phyloP scores from a whole-genome alignment of 179 eudicot species.

The Spergularia azorica region DNA sequence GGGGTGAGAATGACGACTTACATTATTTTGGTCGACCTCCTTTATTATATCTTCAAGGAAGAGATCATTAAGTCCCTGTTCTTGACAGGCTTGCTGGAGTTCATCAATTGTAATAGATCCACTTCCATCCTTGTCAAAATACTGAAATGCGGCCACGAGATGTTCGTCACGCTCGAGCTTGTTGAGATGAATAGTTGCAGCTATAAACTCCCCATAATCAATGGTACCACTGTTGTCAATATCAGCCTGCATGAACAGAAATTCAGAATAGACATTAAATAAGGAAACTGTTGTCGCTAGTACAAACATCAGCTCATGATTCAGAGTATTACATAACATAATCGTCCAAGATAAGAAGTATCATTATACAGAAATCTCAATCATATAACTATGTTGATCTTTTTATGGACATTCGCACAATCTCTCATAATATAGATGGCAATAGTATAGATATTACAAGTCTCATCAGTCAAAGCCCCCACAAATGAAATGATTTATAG shows the following conservation, averaged over 20 bases:
- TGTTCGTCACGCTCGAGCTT: slow-evolving; percentile 58
- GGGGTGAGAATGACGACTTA: slow-evolving; percentile 32
- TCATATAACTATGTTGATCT: no score
- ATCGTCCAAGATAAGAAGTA: not conserved
- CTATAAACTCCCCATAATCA: slow-evolving; percentile 57
- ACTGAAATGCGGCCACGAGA: slow-evolving; percentile 55
- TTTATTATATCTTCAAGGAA: slow-evolving; percentile 69
- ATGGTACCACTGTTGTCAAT: slow-evolving; percentile 85
- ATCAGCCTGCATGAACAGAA: slow-evolving; percentile 62
- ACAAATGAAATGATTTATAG: no score
- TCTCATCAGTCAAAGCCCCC: no score
- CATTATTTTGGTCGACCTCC: slow-evolving; percentile 91
- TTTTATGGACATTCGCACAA: no score
- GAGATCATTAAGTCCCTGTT: slow-evolving; percentile 66
- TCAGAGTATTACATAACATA: not conserved
- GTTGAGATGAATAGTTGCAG: slow-evolving; percentile 56
- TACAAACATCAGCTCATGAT: not conserved
- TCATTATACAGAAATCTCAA: no score
- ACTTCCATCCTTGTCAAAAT: slow-evolving; percentile 75
- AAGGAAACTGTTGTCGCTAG: not conserved
- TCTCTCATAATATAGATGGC: no score
- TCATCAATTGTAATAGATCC: slow-evolving; percentile 90
- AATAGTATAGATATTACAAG: no score
- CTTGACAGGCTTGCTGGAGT: slow-evolving; percentile 81
- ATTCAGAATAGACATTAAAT: slow-evolving; percentile 16